Percentiles rank a stretch among this genome's conserved stretches.
These are phyloP conservation scores for Candida nonsorbophila DNA, from an alignment of 805 yeast genomes.

Conservation along the genomic window DNA sequence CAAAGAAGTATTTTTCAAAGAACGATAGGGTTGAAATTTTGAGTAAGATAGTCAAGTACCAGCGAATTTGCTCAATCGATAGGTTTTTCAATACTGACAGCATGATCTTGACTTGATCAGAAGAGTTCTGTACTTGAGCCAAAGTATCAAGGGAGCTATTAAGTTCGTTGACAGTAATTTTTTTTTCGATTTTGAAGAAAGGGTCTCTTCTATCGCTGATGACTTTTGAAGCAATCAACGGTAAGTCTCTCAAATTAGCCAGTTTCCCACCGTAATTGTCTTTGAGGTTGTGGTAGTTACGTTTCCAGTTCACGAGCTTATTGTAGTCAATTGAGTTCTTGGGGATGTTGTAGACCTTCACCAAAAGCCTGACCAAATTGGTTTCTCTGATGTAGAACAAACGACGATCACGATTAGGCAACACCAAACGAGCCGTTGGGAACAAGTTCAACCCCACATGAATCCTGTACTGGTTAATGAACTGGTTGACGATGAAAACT, in stretches of 20 bases:
- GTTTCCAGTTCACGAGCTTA: constrained; percentile 32
- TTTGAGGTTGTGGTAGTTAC: constrained; percentile 23
- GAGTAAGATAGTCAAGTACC: constrained; percentile 63
- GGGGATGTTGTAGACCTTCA: constrained; percentile 53
- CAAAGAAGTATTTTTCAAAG: constrained; percentile 53
- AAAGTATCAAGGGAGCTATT: constrained; percentile 25
- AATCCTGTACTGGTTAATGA: constrained; percentile 24
- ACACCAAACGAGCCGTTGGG: constrained; percentile 57
- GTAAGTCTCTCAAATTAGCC: constrained; percentile 30
- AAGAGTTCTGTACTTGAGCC: constrained; percentile 13
- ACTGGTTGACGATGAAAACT: constrained; percentile 19
- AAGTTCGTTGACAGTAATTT: constrained; percentile 22
- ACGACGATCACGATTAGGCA: constrained; percentile 62
- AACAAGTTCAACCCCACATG: constrained; percentile 48
- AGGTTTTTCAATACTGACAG: constrained; percentile 46
- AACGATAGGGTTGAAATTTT: constrained; percentile 56
- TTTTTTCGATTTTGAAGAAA: constrained; percentile 19
- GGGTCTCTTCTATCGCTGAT: constrained; percentile 49
- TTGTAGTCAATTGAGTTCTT: constrained; percentile 56
- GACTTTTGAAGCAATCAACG: constrained; percentile 46
- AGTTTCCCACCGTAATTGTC: constrained; percentile 16
- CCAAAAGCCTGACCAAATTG: constrained; percentile 44
- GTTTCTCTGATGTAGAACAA: constrained; percentile 61
- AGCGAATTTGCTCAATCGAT: constrained; percentile 59
- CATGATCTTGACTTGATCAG: constrained; percentile 41